Evolutionary conservation across 495 filamentous ascomycete genomes (phyloP), one percentile per base, ranked within the genome.

Genomic region (Trichocladium uniseriatum): DNA sequence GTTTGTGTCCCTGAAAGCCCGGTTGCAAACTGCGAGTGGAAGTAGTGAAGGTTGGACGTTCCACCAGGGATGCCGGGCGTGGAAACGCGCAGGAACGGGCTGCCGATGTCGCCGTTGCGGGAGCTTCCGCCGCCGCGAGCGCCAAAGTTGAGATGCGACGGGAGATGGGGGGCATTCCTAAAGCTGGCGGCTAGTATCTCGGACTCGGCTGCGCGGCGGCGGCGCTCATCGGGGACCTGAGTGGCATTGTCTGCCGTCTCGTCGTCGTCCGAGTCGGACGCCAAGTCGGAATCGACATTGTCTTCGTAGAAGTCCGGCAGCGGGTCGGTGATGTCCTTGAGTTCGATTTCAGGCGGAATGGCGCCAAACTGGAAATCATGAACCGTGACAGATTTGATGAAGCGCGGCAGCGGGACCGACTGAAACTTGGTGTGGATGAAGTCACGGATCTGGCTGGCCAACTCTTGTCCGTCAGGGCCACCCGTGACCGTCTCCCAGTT

Each of bases 361-460:
- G 71, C 78, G 18, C 92, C 92, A 58, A 99, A 97, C 19, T 90
- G 83, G 61, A 99, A 99, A 36, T 85, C 81, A 65, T 95, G 91
- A 21, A 95, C 88, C 16, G 90, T 81, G 34, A 99, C 94, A 9
- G 87, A 91, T 53, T 92, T 89, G 67, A 99, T 96, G 72, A 97
- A 96, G 43, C 88, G 85, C 31, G 92, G 92, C 24, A 99, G 77
- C 13, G 86, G 74, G 36, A 96, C 81, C 40, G 86, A 76, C 67
- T 99, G 92, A 69, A 99, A 99, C 61, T 86, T 90, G 59, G 84
- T 80, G 69, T 99, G 87, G 57, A 99, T 85, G 67, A 97, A 97
- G 61, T 84, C 84, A 49, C 90, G 87, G 63, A 99, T 92, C 43
- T 72, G 73, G 55, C 87, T 81, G 7, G 92, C 89, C 45, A 95